These are phyloP conservation scores for Penicillium sp. DNA, from an alignment of 2,329 filamentous ascomycete genomes.

Conservation along the genomic window DNA sequence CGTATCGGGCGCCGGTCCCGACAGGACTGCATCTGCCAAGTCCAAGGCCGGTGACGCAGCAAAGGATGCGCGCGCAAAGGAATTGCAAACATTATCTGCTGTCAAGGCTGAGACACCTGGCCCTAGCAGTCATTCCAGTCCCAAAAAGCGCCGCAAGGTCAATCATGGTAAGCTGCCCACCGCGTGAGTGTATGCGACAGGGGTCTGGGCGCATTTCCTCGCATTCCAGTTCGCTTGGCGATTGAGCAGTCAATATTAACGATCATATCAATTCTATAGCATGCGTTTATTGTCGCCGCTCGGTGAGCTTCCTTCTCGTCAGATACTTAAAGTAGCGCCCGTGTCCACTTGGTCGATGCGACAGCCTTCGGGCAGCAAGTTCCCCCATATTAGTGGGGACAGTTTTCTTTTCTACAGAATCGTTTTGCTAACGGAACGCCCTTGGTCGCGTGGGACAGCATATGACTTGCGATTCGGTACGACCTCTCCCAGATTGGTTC, in stretches of 20 bases:
- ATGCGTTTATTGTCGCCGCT: slow-evolving; percentile 86
- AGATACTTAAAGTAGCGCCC: slow-evolving; percentile 22
- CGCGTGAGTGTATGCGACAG: slow-evolving; percentile 25
- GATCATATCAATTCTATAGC: slow-evolving; percentile 54
- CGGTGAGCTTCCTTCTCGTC: slow-evolving; percentile 62
- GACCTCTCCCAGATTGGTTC: slow-evolving; percentile 34
- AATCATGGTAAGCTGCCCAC: slow-evolving; percentile 70
- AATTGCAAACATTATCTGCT: slow-evolving; percentile 27
- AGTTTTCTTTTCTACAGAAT: slow-evolving; percentile 12
- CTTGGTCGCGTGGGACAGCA: slow-evolving; percentile 61
- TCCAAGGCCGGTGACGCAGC: slow-evolving; percentile 28
- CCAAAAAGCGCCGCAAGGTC: slow-evolving; percentile 84
- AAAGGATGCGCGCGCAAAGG: slow-evolving; percentile 34
- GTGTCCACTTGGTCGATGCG: neutral
- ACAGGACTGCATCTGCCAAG: slow-evolving; percentile 23
- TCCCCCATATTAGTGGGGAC: neutral
- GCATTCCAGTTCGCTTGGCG: slow-evolving; percentile 15
- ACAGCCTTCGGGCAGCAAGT: neutral
- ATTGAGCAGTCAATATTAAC: slow-evolving; percentile 26
- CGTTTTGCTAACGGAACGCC: slow-evolving; percentile 48
- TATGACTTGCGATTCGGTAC: slow-evolving; percentile 90
- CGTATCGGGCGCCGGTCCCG: slow-evolving; percentile 25
- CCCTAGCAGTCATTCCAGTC: slow-evolving; percentile 50
- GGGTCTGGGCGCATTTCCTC: slow-evolving; percentile 21
- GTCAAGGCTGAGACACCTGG: slow-evolving; percentile 36